A percentile compares a stretch with the other conserved stretches of the same genome.
phyloP scores from a whole-genome alignment of 176 grass and related monocot genomes.

The Panicum miliaceum region DNA sequence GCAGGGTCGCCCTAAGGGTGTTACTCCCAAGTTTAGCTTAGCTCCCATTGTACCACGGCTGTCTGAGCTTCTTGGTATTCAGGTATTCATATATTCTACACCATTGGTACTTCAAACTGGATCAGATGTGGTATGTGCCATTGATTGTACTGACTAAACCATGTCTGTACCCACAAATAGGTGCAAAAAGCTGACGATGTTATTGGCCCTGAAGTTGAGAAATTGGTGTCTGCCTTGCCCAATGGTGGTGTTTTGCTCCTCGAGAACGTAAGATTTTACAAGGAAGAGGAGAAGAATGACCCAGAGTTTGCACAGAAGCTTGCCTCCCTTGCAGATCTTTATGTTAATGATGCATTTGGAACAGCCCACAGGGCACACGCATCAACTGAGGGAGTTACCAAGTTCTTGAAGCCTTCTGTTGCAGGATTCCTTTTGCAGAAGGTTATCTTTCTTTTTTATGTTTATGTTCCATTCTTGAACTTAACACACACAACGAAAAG shows the following conservation, averaged over 20 bases:
- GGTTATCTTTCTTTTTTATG: slow-evolving; percentile 40
- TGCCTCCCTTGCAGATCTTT: slow-evolving; percentile 65
- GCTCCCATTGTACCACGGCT: slow-evolving; percentile 63
- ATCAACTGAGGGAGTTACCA: slow-evolving; percentile 80
- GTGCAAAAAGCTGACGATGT: slow-evolving; percentile 69
- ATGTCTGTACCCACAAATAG: slow-evolving; percentile 34
- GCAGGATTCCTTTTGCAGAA: slow-evolving; percentile 79
- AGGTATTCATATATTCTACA: slow-evolving; percentile 44
- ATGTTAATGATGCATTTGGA: slow-evolving; percentile 76
- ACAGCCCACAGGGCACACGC: slow-evolving; percentile 81
- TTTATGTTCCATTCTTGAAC: slow-evolving; percentile 23
- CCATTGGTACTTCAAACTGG: background rate
- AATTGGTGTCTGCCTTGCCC: slow-evolving; percentile 47
- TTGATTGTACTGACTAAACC: slow-evolving; percentile 7
- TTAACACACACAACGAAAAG: background rate
- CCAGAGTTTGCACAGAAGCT: slow-evolving; percentile 79
- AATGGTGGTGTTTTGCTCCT: slow-evolving; percentile 72
- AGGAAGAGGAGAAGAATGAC: slow-evolving; percentile 85
- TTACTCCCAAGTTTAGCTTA: slow-evolving; percentile 76
- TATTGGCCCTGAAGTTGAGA: slow-evolving; percentile 73
- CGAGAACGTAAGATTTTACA: slow-evolving; percentile 82
- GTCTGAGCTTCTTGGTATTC: slow-evolving; percentile 71
- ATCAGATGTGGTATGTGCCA: background rate
- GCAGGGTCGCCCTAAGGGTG: slow-evolving; percentile 82
- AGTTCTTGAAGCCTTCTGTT: slow-evolving; percentile 73